Base-by-base conservation (phyloP, 176 grass and related monocot genomes). In the Aegilops sharonensis region DNA sequence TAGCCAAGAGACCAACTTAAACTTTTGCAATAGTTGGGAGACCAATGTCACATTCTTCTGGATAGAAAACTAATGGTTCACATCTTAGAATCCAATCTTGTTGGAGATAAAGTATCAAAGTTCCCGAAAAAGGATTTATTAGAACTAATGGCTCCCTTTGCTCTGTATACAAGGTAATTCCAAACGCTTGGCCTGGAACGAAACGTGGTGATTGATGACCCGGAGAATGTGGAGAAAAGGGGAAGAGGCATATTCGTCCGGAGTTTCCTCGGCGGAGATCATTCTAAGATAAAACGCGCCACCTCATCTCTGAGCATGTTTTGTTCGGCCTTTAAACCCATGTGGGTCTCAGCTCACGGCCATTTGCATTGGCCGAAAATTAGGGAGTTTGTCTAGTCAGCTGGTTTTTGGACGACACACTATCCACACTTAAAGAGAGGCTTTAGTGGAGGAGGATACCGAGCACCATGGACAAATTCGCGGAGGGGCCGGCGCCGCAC, bases 191-290 rank as follows among this genome's bases (percentile, higher is more conserved):
- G 39, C 18, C 3, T 30, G 65, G 60, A 50, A 25, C n/a, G n/a
- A 65, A 66, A 65, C 42, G 8, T 65, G 59, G 37, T 23, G 82
- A 64, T 37, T 63, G 71, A 66, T 66, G 36, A 76, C 60, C 11
- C 6, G 60, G 35, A 68, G n/a, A 69, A 67, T 40, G 63, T 31
- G 63, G 43, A 27, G 21, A 52, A 56, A 54, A 84, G 40, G 37
- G 30, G 13, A 54, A 31, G 72, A 5, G 24, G 66, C 11, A 24
- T 8, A 52, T 8, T 34, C 5, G n/a, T 30, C 83, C 39, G 21
- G 39, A 8, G 59, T 77, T 85, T 76, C 59, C 30, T 78, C 74
- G 39, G 60, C 68, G 83, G 83, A 84, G 59, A 32, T 65, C 34
- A 8, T 20, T 50, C 25, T 35, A 75, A 65, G 43, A 67, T 47